Conservation (phyloP, 2,329 filamentous ascomycete genomes). For the Verticillium klebahnii region DNA sequence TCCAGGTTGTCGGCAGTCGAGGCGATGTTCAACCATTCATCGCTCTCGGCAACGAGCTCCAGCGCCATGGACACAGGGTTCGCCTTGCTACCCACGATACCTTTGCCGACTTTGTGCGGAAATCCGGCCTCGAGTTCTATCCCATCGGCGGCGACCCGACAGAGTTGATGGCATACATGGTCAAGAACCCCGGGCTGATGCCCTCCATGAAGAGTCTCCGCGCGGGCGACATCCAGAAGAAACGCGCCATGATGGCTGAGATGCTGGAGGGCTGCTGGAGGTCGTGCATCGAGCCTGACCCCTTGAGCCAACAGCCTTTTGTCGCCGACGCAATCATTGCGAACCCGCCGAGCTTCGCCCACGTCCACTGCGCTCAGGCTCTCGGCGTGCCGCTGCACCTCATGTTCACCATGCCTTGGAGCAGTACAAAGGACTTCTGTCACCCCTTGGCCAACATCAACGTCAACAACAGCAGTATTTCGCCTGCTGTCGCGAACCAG, state of each 20-base stretch:
- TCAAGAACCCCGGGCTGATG: slow-evolving; percentile 21
- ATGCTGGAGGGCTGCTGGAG: slow-evolving; percentile 20
- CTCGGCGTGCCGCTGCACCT: slow-evolving; percentile 39
- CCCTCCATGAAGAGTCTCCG: slow-evolving; percentile 19
- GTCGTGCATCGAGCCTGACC: slow-evolving; percentile 17
- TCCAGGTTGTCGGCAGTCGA: slow-evolving; percentile 47
- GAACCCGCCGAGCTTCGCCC: slow-evolving; percentile 44
- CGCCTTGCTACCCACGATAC: slow-evolving; percentile 45
- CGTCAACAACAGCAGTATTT: slow-evolving; percentile 46
- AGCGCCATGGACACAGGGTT: slow-evolving; percentile 43
- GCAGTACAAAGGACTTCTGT: slow-evolving; percentile 66
- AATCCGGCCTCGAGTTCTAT: slow-evolving; percentile 46
- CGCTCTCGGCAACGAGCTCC: slow-evolving; percentile 44
- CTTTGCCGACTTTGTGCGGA: slow-evolving; percentile 43
- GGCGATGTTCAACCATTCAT: slow-evolving; percentile 55
- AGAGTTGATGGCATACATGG: slow-evolving; percentile 29
- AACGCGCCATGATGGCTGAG: slow-evolving; percentile 17
- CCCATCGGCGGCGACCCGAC: slow-evolving; percentile 50
- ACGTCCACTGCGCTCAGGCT: slow-evolving; percentile 41
- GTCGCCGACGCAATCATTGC: slow-evolving; percentile 47
- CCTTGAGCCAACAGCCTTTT: slow-evolving; percentile 26
- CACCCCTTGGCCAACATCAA: slow-evolving; percentile 70
- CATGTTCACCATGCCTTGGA: slow-evolving; percentile 67
- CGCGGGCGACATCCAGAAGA: slow-evolving; percentile 20
- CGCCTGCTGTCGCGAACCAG: slow-evolving; percentile 61